phyloP scores from a whole-genome alignment of 176 grass and related monocot genomes.

The Elymus sibiricus region DNA sequence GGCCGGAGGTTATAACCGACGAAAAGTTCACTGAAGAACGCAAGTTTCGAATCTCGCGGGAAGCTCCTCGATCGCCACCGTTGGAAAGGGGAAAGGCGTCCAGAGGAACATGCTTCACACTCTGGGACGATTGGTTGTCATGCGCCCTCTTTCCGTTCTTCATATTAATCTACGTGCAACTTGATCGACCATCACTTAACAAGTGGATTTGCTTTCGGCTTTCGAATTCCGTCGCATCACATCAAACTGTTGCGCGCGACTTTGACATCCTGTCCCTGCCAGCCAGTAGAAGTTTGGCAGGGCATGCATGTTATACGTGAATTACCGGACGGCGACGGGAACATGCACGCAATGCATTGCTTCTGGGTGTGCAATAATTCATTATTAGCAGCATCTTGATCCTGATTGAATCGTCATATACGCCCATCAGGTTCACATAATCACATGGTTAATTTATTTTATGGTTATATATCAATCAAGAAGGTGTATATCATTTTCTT shows the following conservation, averaged over 20 bases:
- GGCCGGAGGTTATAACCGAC: not conserved
- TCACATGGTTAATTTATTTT: not conserved
- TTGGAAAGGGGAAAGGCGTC: constrained; percentile 33
- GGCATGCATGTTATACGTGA: not conserved
- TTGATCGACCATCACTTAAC: not conserved
- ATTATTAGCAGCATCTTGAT: not conserved
- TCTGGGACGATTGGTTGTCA: constrained; percentile 26
- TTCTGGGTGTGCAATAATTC: not conserved
- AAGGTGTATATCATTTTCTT: not conserved
- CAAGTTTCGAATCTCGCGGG: constrained; percentile 31
- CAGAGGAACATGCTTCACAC: constrained; percentile 14
- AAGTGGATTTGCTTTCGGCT: not conserved
- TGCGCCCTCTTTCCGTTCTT: not conserved
- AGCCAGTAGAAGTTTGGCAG: not conserved
- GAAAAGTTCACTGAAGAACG: constrained; percentile 14
- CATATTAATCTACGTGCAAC: constrained; percentile 15
- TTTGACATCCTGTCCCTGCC: not conserved
- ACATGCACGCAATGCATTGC: not conserved
- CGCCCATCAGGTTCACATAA: not conserved
- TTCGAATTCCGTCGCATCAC: not conserved
- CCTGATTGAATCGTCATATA: not conserved
- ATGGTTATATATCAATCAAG: not conserved
- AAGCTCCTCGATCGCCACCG: constrained; percentile 13
- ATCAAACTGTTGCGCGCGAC: not conserved
- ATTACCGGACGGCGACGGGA: not conserved